Base-by-base conservation (phyloP, 192 early-diverging fungal genomes). In the Coemansia sp. region DNA sequence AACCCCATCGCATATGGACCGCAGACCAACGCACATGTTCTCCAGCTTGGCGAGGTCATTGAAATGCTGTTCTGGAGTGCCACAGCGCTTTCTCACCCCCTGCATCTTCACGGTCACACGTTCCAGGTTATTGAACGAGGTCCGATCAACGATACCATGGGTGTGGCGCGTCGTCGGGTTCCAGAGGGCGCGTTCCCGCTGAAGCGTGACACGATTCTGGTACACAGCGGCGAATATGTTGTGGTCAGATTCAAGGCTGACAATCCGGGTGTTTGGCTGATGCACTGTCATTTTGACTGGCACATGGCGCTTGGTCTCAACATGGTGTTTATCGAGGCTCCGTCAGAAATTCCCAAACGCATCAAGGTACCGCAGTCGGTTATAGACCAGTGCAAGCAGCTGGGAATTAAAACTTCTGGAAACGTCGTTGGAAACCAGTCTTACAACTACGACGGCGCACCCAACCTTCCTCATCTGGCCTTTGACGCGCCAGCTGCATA, bases 21-120 rank as follows among this genome's bases (percentile, higher is more conserved):
- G 40, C 73, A 86, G 63, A 83, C 88, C n/a, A 83, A 87, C 48
- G 75, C 90, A 2, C 73, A 83, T 58, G 82, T 92, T n/a, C 54
- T 91, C 16, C 78, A 86, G 48, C 75, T 89, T 63, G 48, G 78
- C 52, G 73, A 90, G 18, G 79, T 86, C 51, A 56, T 91, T 30
- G 87, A 94, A 76, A 76, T 94, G 61, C 73, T 89, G 34, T 75
- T 93, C 49, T 87, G 83, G 73, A 96, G 91, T 68, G 58, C 83
- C 16, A 88, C 90, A 56, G 52, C 61, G 42, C 84, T 87, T 30
- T 73, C 76, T 55, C 94, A 96, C 38, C 64, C 84, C 66, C 80
- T 93, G 84, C 94, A 95, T 72, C 72, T 94, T 16, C 94, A 95
- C 68, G 94, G 94, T 11, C 91, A 95, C 72, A 68, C 71, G 7